Base-by-base conservation (phyloP, 495 filamentous ascomycete species). In the Cercophora sp. region DNA sequence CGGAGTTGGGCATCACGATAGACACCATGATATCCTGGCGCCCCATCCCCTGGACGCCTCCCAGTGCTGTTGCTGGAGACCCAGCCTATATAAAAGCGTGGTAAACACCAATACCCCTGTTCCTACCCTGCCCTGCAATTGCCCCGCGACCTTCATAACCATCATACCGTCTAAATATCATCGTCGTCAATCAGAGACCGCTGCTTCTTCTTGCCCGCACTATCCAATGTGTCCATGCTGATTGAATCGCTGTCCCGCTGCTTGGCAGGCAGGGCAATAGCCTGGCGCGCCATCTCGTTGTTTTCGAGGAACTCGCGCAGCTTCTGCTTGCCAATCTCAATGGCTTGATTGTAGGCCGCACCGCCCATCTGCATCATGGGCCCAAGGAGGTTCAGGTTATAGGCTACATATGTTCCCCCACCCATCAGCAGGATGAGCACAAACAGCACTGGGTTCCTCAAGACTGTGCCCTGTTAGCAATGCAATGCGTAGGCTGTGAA, bases 301-400 rank as follows among this genome's bases (percentile, higher is more conserved):
- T 77, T 81, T 72, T 88, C 88, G 48, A 96, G 70, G 62, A 96
- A 96, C 25, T 94, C 89, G 19, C 91, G 80, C 44, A 96, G 78
- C 52, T 84, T 83, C 68, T 90, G 86, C 75, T 94, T 96, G 58
- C 86, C 89, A 56, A 96, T 87, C 48, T 92, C 88, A 13, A 96
- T 50, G 1, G 86, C 94, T 70, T 97, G 93, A 56, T 81, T 77
- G 11, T 82, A 82, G 13, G 94, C 94, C 15, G 93, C 93, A 60
- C 93, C 88, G 46, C 81, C 82, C 88, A 98, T 95, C 60, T 92
- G 89, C 54, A 91, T 70, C 75, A 98, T 97, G 1, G 93, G 94
- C 2, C 93, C 91, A 79, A 93, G 91, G 8, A 98, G 82, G 62
- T 96, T 96, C 46, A 97, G 85, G 24, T 80, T 88, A 66, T 92